These are phyloP conservation scores for Mycena rosella DNA, from an alignment of 768 basidiomycete genomes.

Conservation along the genomic window DNA sequence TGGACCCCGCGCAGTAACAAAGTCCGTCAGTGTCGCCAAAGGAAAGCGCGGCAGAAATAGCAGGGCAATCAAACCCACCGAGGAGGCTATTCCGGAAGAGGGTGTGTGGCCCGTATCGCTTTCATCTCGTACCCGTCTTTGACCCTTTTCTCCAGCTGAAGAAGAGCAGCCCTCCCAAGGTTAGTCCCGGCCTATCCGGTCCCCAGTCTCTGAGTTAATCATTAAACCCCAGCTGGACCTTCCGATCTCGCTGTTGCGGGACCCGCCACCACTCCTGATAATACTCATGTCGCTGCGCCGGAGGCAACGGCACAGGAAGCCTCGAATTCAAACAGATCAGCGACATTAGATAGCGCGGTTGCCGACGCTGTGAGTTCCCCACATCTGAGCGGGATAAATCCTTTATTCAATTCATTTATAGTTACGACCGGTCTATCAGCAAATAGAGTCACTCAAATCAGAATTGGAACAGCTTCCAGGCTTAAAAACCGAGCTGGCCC, in stretches of 20 bases:
- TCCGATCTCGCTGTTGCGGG: conserved; percentile 23
- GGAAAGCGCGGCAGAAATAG: conserved; percentile 65
- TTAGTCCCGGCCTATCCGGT: not conserved
- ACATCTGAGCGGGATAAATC: not conserved
- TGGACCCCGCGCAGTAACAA: conserved; percentile 76
- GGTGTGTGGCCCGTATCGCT: conserved; percentile 48
- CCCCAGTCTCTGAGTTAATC: not conserved
- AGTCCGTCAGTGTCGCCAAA: conserved; percentile 64
- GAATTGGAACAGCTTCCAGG: conserved; percentile 56
- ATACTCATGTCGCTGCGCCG: not conserved
- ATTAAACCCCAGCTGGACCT: conserved; percentile 25
- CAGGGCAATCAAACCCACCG: conserved; percentile 61
- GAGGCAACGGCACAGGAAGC: conserved; percentile 44
- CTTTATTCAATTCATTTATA: conserved; percentile 39
- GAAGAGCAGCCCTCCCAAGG: conserved; percentile 32
- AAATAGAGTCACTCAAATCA: conserved; percentile 59
- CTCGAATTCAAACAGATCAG: conserved; percentile 26
- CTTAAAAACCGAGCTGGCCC: conserved; percentile 49
- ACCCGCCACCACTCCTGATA: not conserved
- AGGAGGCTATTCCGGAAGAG: conserved; percentile 71
- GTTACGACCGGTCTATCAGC: conserved; percentile 66
- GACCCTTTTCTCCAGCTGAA: conserved; percentile 22
- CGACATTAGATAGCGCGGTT: conserved; percentile 37
- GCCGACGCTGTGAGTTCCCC: conserved; percentile 49
- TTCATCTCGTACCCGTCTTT: conserved; percentile 15